These are phyloP conservation scores for Citrus hindsii DNA, from an alignment of 345 rosid genomes.

Conservation along the genomic window DNA sequence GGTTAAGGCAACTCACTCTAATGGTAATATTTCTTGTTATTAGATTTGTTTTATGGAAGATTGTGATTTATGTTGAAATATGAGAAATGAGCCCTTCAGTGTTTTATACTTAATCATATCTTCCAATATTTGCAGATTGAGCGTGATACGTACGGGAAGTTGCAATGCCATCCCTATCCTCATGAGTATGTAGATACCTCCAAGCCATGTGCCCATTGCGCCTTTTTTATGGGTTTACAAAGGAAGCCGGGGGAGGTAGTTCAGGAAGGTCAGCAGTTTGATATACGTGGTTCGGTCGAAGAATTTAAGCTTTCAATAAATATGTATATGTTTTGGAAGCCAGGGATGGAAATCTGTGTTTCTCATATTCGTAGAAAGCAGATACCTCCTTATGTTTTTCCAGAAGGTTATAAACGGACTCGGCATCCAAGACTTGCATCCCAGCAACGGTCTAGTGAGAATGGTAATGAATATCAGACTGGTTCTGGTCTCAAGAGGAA, in stretches of 20 bases:
- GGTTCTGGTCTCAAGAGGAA: conserved; percentile 46
- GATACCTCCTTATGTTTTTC: conserved; percentile 55
- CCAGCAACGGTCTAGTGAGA: conserved; percentile 24
- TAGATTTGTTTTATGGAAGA: neutral
- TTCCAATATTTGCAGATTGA: conserved; percentile 46
- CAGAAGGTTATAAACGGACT: conserved; percentile 39
- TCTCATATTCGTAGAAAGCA: conserved; percentile 63
- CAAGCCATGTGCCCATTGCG: conserved; percentile 46
- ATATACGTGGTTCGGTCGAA: conserved; percentile 61
- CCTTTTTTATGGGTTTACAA: conserved; percentile 68
- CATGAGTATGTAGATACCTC: conserved; percentile 44
- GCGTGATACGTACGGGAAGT: conserved; percentile 56
- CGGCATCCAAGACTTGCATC: conserved; percentile 24
- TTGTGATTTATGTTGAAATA: neutral
- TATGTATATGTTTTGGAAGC: conserved; percentile 65
- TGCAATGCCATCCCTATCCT: conserved; percentile 75
- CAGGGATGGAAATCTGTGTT: conserved; percentile 65
- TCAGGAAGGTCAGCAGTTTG: conserved; percentile 71
- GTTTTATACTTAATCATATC: conserved; percentile 7
- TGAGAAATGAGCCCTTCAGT: neutral
- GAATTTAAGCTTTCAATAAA: conserved; percentile 45
- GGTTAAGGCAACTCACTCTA: conserved; percentile 60
- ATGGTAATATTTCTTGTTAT: conserved; percentile 40
- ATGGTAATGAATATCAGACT: conserved; percentile 23
- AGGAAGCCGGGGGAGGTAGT: conserved; percentile 56